Evolutionary conservation across 345 rosid genomes (phyloP).

Genomic region (Eucalyptus decipiens): DNA sequence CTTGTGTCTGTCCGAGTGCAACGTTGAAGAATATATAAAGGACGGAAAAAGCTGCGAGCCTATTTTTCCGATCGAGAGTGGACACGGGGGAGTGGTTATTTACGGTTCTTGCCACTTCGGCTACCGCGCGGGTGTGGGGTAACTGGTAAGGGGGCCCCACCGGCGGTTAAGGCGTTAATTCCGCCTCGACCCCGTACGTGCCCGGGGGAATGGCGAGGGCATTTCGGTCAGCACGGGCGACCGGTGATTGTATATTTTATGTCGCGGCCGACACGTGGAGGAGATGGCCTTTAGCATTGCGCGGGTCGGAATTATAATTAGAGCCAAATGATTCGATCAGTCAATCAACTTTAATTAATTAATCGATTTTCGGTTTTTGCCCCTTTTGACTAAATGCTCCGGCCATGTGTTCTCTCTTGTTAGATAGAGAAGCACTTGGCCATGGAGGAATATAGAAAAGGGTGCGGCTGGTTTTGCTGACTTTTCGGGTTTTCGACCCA

Average conservation of each 20-base stretch:
- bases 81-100: slow-evolving; percentile 2
- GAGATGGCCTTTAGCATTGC: not conserved
- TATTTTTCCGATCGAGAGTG: not conserved
- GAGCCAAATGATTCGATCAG: not conserved
- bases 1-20: not conserved
- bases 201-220: not conserved
- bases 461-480: slow-evolving; percentile 1
- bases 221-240: not conserved
- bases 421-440: not conserved
- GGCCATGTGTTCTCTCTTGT: not conserved
- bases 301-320: not conserved
- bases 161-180: slow-evolving; percentile 73
- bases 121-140: not conserved
- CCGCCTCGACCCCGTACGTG: slow-evolving; percentile 20
- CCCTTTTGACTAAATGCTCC: not conserved
- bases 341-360: not conserved
- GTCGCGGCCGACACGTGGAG: not conserved
- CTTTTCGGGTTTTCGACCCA: not conserved
- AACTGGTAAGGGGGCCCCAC: slow-evolving; percentile 41
- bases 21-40: not conserved
- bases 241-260: not conserved
- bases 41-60: not conserved
- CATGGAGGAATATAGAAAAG: not conserved
- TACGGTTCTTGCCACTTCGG: slow-evolving; percentile 35
- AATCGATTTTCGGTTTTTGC: not conserved